phyloP scores from a whole-genome alignment of 306 rosid genomes.

The Quercus dentata region DNA sequence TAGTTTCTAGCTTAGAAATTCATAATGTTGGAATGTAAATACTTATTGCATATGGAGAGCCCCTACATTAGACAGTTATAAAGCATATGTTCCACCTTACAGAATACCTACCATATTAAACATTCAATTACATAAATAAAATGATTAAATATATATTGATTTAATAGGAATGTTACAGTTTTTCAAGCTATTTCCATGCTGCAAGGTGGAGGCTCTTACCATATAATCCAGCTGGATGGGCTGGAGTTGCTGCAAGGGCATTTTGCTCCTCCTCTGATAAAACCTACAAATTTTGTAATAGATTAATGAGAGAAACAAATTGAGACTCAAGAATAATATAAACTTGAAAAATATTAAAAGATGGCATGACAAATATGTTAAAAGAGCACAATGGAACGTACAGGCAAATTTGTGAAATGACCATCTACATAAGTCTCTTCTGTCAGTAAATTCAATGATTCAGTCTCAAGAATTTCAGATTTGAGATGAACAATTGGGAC shows the following conservation, averaged over 20 bases:
- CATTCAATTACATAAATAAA: too few species aligned
- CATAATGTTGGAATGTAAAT: neutral
- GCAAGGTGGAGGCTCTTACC: slow-evolving; percentile 46
- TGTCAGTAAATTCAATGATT: slow-evolving; percentile 54
- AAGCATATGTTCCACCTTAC: too few species aligned
- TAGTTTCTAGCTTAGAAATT: neutral
- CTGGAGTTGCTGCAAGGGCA: slow-evolving; percentile 90
- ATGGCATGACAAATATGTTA: neutral
- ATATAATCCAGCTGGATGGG: slow-evolving; percentile 83
- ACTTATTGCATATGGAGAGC: neutral
- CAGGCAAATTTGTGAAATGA: slow-evolving; percentile 79
- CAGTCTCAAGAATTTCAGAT: slow-evolving; percentile 62
- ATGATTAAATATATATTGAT: neutral
- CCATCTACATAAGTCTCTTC: slow-evolving; percentile 67
- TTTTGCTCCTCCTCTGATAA: slow-evolving; percentile 80
- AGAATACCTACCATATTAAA: too few species aligned
- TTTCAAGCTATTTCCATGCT: slow-evolving; percentile 2
- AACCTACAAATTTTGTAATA: slow-evolving; percentile 48
- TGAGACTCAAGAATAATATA: slow-evolving; percentile 5
- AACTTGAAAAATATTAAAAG: neutral
- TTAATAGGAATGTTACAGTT: neutral
- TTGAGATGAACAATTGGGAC: slow-evolving; percentile 54
- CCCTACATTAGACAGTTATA: neutral
- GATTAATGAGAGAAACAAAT: slow-evolving; percentile 23
- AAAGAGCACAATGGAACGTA: slow-evolving; percentile 30